Evolutionary conservation across 257 asterid species (phyloP), one percentile per base, ranked within the genome.

Genomic region (Solanum boliviense): DNA sequence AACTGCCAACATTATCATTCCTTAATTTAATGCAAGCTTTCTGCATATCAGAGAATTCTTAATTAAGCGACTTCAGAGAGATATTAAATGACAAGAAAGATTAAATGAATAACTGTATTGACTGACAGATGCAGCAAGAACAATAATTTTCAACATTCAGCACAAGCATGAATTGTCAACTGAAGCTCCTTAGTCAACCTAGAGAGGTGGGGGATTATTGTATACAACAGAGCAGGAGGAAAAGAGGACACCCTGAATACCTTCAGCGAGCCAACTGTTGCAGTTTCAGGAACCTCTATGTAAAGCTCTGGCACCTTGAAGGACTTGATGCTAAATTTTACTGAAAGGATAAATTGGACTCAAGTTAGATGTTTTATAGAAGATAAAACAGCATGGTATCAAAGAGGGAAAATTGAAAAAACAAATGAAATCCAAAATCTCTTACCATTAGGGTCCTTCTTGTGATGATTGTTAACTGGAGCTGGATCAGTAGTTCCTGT

Each of bases 251-350:
- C 32, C 13, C 29, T 82, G 85, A 90, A 85, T 89, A 97, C 99
- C 98, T 96, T 97, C 86, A 97, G 92, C 32, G 98, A 94, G 88
- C 99, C 98, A 83, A 97, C 94, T 27, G 97, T 97, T 62, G 96
- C 95, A 86, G 92, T 94, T 92, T 97, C 99, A 85, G 99, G 98
- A 91, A 97, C 98, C 93, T 97, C 99, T 41, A 97, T 88, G 88
- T 93, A 96, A 86, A 97, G 95, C 91, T 97, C 99, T 20, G 99
- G 99, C 90, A 97, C 97, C 94, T 89, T 95, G 90, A 97, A 97
- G 73, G 99, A 94, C 94, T 96, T 96, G 23, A 97, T 97, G 93
- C 98, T 95, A 84, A 97, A 90, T 90, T 91, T 94, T 88, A 97
- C 99, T 97, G 98, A 81, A 90, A 75, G 78, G 89, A 60, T 23